phyloP scores from a whole-genome alignment of 495 filamentous ascomycete genomes.

The Xylaria cubensis region DNA sequence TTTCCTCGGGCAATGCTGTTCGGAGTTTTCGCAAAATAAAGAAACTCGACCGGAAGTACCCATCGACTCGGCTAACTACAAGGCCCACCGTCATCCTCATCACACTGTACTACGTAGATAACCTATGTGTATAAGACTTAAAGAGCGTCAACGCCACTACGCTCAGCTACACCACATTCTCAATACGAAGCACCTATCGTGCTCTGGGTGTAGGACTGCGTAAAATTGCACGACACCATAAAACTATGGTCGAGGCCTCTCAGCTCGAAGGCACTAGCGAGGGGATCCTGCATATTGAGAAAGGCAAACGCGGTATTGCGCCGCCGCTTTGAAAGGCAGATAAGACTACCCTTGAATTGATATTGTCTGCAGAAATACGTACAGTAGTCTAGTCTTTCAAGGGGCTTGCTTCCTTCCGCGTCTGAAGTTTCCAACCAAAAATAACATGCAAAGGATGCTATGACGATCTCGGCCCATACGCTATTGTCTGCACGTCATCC shows the following conservation, averaged over 20 bases:
- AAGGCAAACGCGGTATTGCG: background rate
- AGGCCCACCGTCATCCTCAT: background rate
- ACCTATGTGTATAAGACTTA: background rate
- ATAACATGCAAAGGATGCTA: slow-evolving; percentile 14
- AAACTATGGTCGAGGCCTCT: background rate
- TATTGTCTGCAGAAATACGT: background rate
- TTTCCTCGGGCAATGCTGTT: background rate
- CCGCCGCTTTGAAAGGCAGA: background rate
- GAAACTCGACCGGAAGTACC: background rate
- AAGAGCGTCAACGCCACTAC: background rate
- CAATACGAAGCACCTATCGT: background rate
- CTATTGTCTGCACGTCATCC: slow-evolving; percentile 29
- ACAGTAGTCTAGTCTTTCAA: background rate
- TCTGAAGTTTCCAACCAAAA: slow-evolving; percentile 4
- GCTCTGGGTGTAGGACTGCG: background rate
- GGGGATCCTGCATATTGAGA: background rate
- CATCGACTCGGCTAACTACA: too few species aligned
- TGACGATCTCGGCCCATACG: slow-evolving; percentile 9
- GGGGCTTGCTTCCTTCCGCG: background rate
- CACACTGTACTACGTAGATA: background rate
- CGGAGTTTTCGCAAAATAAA: background rate
- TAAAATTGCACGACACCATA: slow-evolving; percentile 3
- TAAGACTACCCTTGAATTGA: background rate
- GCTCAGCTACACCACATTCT: slow-evolving; percentile 13
- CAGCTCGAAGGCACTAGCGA: slow-evolving; percentile 3